Base-by-base conservation (phyloP, 2,329 filamentous ascomycete species). In the Aspergillus caelatus region DNA sequence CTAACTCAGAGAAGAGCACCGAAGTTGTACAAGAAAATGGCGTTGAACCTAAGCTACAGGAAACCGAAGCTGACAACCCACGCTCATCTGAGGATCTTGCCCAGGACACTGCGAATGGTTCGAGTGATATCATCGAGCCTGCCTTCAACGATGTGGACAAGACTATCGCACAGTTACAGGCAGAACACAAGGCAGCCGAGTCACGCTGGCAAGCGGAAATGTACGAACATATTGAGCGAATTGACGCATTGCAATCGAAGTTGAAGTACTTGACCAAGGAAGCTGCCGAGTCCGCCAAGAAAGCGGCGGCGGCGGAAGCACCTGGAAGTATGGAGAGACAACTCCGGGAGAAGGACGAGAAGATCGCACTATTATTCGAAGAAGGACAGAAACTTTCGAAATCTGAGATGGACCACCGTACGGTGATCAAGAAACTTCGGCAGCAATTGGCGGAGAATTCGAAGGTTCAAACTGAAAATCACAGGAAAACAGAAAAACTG, bases 231-330 rank as follows among this genome's bases (percentile, higher is more conserved):
- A 85, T 94, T 8, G 95, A 99, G 78, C 89, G 91, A 41, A 95
- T 97, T 61, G 95, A 99, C 80, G 91, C 94, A 4, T 81, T 99
- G 1, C 92, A 98, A 76, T 88, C 93, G 8, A 98, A 99, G 74
- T 81, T 99, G 32, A 90, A 94, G 68, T 97, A 96, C 72, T 82
- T 99, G 14, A 89, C 94, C 2, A 90, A 90, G 65, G 91, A 94
- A 72, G 89, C 91, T 14, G 87, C 91, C 0, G 90, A 94, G 36
- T 84, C 89, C 0, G 92, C 95, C 1, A 90, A 89, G 72, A 87
- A 88, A 68, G 85, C 88, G 8, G 88, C 87, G 2, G 80, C 84
- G n/a, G 81, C 84, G 28, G 88, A 90, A 0, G 81, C 86, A 2
- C 74, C 86, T 0, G 90, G 90, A 7, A 91, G 89, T 61, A 62